phyloP scores from a whole-genome alignment of 176 grass and related monocot genomes.

The Zizania latifolia region DNA sequence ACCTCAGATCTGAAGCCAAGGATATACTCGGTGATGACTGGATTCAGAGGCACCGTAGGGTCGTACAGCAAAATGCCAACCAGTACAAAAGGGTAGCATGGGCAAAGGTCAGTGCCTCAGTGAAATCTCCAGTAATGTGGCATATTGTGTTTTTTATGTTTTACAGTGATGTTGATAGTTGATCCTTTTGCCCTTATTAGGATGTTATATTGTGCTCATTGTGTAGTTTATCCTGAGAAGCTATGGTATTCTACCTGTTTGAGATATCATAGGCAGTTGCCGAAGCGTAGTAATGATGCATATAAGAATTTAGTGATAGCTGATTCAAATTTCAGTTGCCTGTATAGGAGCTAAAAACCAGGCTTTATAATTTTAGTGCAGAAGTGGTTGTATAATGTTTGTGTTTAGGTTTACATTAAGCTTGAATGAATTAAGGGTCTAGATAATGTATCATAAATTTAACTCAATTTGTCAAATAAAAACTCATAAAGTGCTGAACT shows the following conservation, averaged over 20 bases:
- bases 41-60: slow-evolving; percentile 75
- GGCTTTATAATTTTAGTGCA: neutral
- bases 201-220: slow-evolving; percentile 24
- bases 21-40: slow-evolving; percentile 84
- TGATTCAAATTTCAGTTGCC: neutral
- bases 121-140: neutral
- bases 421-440: neutral
- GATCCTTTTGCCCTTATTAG: slow-evolving; percentile 6
- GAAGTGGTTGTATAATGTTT: slow-evolving; percentile 38
- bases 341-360: neutral
- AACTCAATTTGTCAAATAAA: slow-evolving; percentile 4
- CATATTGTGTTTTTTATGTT: slow-evolving; percentile 7
- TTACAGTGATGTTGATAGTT: slow-evolving; percentile 14
- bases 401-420: neutral
- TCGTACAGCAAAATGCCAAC: slow-evolving; percentile 76
- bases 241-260: slow-evolving; percentile 10
- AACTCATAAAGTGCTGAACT: slow-evolving; percentile 30
- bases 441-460: neutral
- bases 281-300: neutral
- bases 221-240: too few relatives aligned
- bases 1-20: slow-evolving; percentile 77
- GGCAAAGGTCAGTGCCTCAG: slow-evolving; percentile 54
- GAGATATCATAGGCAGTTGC: neutral
- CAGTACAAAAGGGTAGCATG: slow-evolving; percentile 83
- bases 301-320: neutral